Conservation (phyloP, 2,329 filamentous ascomycete species). For the Talaromyces islandicus region DNA sequence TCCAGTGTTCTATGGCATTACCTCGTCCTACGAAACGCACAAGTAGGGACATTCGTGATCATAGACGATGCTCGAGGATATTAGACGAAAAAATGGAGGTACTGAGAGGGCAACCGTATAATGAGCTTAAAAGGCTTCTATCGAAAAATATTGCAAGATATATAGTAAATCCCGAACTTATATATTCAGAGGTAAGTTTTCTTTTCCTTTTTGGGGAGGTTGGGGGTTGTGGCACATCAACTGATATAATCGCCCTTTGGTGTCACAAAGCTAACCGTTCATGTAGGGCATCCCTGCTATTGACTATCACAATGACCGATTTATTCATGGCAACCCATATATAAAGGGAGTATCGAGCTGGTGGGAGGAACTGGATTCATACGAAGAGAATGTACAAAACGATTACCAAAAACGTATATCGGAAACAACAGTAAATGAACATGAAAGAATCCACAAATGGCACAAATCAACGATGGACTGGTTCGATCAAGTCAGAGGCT, state of each 20-base stretch:
- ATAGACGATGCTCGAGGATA: background rate
- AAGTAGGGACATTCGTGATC: background rate
- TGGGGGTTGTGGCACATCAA: too few relatives aligned
- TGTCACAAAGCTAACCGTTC: background rate
- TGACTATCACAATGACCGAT: background rate
- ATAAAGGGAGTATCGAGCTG: background rate
- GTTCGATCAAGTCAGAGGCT: background rate
- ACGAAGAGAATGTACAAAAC: background rate
- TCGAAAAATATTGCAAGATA: background rate
- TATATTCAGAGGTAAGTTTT: background rate
- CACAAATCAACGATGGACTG: background rate
- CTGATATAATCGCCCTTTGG: background rate
- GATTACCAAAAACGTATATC: background rate
- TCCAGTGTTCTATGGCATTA: too few relatives aligned
- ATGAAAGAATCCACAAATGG: background rate
- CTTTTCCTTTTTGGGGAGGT: too few relatives aligned
- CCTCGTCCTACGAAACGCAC: background rate
- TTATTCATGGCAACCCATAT: background rate
- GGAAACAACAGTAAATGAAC: background rate
- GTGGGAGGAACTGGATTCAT: background rate
- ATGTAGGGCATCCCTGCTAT: background rate
- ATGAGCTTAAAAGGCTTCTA: background rate
- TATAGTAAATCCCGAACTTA: background rate
- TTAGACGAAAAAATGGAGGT: background rate
- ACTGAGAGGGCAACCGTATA: background rate